Conservation (phyloP, 345 rosid genomes). For the Angophora floribunda region DNA sequence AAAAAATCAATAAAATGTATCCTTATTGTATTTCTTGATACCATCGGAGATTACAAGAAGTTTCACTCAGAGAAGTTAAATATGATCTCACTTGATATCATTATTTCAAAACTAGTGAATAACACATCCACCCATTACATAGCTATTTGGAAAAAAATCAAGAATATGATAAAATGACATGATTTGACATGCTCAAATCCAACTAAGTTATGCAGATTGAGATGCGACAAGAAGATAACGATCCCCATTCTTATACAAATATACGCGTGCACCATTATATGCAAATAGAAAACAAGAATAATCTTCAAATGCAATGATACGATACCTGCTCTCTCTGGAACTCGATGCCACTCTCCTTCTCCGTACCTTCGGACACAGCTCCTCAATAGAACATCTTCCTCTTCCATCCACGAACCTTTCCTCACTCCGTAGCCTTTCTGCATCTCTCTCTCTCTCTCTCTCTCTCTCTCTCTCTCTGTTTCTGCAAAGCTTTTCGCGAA, state of each 20-base stretch:
- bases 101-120: no score
- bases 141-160: no score
- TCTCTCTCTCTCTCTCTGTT: background rate
- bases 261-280: background rate
- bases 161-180: background rate
- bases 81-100: no score
- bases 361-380: slow-evolving; percentile 24
- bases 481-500: background rate
- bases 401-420: slow-evolving; percentile 44
- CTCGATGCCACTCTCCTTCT: slow-evolving; percentile 40
- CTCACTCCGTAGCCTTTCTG: slow-evolving; percentile 15
- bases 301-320: background rate
- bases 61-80: background rate
- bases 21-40: no score
- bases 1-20: no score
- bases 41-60: no score
- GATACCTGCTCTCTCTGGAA: slow-evolving; percentile 29
- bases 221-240: background rate
- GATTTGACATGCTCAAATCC: background rate
- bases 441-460: background rate
- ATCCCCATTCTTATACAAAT: background rate
- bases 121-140: background rate
- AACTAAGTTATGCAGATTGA: background rate
- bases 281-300: background rate
- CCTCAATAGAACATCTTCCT: slow-evolving; percentile 38